These are phyloP conservation scores for Xylariaceae sp. DNA, from an alignment of 2,329 filamentous ascomycete species.

Conservation along the genomic window DNA sequence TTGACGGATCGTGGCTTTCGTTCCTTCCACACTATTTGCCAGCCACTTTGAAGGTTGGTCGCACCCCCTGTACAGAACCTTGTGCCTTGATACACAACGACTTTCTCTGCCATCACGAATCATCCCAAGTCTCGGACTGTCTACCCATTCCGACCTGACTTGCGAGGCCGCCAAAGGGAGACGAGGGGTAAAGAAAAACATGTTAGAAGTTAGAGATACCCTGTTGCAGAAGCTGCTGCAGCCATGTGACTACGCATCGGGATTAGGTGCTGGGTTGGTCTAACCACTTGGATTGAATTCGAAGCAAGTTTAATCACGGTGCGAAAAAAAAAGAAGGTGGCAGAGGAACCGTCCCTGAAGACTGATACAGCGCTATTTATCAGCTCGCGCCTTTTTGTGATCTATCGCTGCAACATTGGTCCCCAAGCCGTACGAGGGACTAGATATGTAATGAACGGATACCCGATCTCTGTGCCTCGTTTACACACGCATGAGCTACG, in stretches of 20 bases:
- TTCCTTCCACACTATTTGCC: slow-evolving; percentile 17
- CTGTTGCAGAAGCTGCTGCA: neutral
- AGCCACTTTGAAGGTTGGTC: neutral
- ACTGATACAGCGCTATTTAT: neutral
- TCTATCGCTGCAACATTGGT: slow-evolving; percentile 3
- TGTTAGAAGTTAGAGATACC: too few species aligned
- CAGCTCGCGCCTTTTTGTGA: slow-evolving; percentile 1
- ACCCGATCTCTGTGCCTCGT: neutral
- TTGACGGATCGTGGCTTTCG: neutral
- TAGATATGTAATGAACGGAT: slow-evolving; percentile 1
- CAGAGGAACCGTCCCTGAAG: neutral
- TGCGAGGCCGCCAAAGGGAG: neutral
- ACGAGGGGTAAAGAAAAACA: neutral
- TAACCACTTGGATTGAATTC: slow-evolving; percentile 10
- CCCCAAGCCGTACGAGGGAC: neutral
- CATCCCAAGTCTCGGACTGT: neutral
- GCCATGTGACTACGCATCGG: slow-evolving; percentile 17
- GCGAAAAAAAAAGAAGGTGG: slow-evolving; percentile 16
- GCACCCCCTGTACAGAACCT: too few species aligned
- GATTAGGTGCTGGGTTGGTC: neutral
- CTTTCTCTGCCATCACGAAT: neutral
- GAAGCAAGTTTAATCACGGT: slow-evolving; percentile 2
- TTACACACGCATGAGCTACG: neutral
- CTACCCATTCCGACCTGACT: neutral
- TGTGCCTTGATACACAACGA: neutral